Evolutionary conservation across 768 basidiomycete species (phyloP).

Genomic region (Naganishia randhawae): DNA sequence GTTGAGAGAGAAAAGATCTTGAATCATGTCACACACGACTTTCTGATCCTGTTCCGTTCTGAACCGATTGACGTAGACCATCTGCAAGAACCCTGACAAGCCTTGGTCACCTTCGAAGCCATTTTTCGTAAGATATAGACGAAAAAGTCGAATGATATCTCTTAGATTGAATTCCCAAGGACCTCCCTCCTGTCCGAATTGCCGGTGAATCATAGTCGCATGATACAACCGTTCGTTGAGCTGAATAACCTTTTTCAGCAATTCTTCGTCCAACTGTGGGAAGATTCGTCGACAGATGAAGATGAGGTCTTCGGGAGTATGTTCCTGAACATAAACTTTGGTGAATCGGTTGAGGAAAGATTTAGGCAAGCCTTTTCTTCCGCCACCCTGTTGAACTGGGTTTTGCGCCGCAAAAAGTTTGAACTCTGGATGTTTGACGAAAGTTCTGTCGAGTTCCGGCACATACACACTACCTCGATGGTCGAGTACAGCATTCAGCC

Average conservation of each 20-base stretch:
- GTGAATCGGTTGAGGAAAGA: constrained; percentile 98
- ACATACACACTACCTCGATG: constrained; percentile 92
- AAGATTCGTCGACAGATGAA: constrained; percentile 73
- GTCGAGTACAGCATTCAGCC: constrained; percentile 90
- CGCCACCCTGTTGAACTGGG: constrained; percentile 90
- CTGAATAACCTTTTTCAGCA: constrained; percentile 70
- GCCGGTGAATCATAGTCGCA: constrained; percentile 61
- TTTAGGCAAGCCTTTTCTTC: constrained; percentile 92
- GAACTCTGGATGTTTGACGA: constrained; percentile 84
- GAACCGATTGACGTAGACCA: constrained; percentile 81
- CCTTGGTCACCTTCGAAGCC: constrained; percentile 52
- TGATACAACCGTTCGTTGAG: constrained; percentile 72
- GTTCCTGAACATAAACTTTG: constrained; percentile 89
- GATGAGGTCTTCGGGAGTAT: constrained; percentile 70
- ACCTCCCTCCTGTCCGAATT: constrained; percentile 72
- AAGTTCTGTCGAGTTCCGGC: constrained; percentile 86
- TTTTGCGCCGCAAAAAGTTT: constrained; percentile 98
- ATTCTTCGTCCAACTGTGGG: constrained; percentile 58
- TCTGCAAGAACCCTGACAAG: constrained; percentile 64
- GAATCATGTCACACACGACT: constrained; percentile 48
- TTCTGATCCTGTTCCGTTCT: constrained; percentile 66
- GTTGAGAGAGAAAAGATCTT: constrained; percentile 42
- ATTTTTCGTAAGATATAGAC: constrained; percentile 49
- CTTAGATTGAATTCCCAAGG: constrained; percentile 99
- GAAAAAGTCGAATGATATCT: constrained; percentile 85